Percentiles rank a stretch among this genome's conserved stretches.
Evolutionary conservation across 1,139 yeast genomes (phyloP).

Genomic region (Debaryomyces coudertii): DNA sequence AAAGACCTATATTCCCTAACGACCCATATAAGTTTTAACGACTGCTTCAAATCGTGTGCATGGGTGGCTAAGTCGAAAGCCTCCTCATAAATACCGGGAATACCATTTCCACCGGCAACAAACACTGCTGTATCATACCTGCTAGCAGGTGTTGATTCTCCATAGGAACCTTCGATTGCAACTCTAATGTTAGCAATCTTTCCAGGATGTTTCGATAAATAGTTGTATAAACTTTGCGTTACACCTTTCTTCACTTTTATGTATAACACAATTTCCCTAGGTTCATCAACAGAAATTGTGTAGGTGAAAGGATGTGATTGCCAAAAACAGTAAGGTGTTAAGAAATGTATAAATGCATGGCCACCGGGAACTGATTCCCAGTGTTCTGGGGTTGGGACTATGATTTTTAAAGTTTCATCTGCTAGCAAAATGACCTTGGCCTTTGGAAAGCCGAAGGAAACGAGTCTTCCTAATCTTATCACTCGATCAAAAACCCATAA

Average conservation of each 20-base stretch:
- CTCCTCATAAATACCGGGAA: conserved; percentile 51
- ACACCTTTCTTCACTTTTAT: conserved; percentile 46
- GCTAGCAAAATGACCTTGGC: conserved; percentile 54
- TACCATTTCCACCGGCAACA: conserved; percentile 53
- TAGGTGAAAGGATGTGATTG: conserved; percentile 74
- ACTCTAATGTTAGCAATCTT: conserved; percentile 33
- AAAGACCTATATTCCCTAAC: conserved; percentile 48
- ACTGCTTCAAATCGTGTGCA: conserved; percentile 21
- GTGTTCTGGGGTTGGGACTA: conserved; percentile 39
- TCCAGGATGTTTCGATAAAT: conserved; percentile 27
- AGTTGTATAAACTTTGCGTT: conserved; percentile 35
- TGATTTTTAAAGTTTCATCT: conserved; percentile 45
- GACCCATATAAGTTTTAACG: conserved; percentile 54
- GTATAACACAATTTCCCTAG: conserved; percentile 33
- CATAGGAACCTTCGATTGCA: conserved; percentile 52
- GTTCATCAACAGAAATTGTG: conserved; percentile 33
- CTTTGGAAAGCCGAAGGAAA: conserved; percentile 51
- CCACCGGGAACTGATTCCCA: conserved; percentile 58
- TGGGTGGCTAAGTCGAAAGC: conserved; percentile 28
- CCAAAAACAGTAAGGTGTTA: conserved; percentile 59
- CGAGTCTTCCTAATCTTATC: conserved; percentile 51
- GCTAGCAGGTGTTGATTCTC: conserved; percentile 39
- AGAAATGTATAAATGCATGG: conserved; percentile 60
- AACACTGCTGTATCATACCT: conserved; percentile 40
- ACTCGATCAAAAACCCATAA: conserved; percentile 67